Conservation (phyloP, 1,139 yeast genomes). For the Candida tropicalis region DNA sequence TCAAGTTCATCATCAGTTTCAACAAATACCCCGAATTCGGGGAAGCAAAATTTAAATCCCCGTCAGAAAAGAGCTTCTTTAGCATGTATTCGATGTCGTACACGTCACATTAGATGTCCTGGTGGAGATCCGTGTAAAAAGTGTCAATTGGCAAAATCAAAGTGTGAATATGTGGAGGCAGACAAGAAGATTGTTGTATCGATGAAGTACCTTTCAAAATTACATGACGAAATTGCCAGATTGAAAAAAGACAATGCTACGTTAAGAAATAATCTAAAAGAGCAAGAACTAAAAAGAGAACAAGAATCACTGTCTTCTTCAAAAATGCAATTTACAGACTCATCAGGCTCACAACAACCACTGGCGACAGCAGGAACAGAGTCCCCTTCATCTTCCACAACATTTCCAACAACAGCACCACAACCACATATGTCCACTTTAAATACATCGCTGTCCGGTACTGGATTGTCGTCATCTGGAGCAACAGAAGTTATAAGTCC, state of each 20-base stretch:
- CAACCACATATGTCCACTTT: not conserved
- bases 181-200: constrained; percentile 79
- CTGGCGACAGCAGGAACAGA: not conserved
- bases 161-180: constrained; percentile 77
- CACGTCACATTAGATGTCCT: constrained; percentile 78
- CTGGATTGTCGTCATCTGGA: constrained; percentile 11
- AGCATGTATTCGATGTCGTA: constrained; percentile 71
- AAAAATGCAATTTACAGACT: constrained; percentile 10
- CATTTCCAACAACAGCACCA: not conserved
- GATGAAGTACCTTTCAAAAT: constrained; percentile 66
- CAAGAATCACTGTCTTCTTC: constrained; percentile 7
- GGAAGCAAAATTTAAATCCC: constrained; percentile 6
- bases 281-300: constrained; percentile 23
- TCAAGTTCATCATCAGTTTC: constrained; percentile 5
- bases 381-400: constrained; percentile 1
- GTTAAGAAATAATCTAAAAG: constrained; percentile 49
- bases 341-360: constrained; percentile 3
- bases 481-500: constrained; percentile 58
- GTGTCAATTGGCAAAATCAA: constrained; percentile 58
- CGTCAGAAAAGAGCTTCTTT: constrained; percentile 37
- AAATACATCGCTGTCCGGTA: constrained; percentile 1
- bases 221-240: constrained; percentile 67
- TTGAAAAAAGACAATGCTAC: constrained; percentile 56
- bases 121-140: constrained; percentile 79
- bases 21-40: not conserved